phyloP scores from a whole-genome alignment of 306 rosid genomes.

The Malus sylvestris region DNA sequence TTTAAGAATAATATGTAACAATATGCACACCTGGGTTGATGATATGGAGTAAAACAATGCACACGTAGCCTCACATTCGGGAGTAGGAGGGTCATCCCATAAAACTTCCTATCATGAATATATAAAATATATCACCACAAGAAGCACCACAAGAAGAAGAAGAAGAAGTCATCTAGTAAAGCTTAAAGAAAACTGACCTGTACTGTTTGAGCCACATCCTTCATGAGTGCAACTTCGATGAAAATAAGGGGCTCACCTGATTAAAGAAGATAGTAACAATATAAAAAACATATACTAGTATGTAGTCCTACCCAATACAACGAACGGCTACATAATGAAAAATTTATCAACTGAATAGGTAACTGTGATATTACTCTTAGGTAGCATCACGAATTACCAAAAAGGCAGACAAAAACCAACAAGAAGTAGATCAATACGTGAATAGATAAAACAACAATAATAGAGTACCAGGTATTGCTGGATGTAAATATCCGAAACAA shows the following conservation, averaged over 20 bases:
- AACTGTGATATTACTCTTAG: background rate
- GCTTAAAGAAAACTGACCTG: conserved; percentile 39
- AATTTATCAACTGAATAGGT: background rate
- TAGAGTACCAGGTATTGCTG: conserved; percentile 76
- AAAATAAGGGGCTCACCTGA: conserved; percentile 83
- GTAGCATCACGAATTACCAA: background rate
- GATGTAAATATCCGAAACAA: conserved; percentile 90
- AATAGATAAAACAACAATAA: conserved; percentile 10
- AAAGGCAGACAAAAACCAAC: background rate
- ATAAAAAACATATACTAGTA: background rate
- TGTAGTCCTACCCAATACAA: background rate
- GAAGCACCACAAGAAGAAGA: conserved; percentile 1
- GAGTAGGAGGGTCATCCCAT: conserved; percentile 88
- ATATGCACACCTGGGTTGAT: conserved; percentile 74
- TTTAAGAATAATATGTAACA: background rate
- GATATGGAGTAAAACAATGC: conserved; percentile 96
- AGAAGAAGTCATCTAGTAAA: background rate
- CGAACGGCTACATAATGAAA: background rate
- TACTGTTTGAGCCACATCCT: conserved; percentile 68
- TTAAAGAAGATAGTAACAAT: background rate
- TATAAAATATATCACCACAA: background rate
- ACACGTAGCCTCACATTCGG: conserved; percentile 77
- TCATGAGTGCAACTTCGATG: conserved; percentile 87
- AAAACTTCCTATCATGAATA: conserved; percentile 59
- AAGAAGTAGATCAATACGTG: background rate